Base-by-base conservation (phyloP, 345 rosid genomes). In the Turritis glabra region DNA sequence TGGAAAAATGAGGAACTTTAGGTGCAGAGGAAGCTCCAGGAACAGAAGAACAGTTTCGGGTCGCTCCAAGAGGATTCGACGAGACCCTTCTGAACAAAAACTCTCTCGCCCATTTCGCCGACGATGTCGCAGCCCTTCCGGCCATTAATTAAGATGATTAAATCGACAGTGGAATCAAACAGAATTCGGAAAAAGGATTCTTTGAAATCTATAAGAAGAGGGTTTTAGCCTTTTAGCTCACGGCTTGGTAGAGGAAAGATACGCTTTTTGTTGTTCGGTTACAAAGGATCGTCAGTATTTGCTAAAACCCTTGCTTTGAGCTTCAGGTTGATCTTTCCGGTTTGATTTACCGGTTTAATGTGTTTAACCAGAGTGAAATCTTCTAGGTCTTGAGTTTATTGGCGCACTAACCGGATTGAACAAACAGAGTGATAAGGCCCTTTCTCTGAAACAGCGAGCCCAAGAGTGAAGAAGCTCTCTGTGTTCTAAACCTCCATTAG, bases 1-100 rank as follows among this genome's bases (percentile, higher is more conserved):
- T 90, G 67, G 94, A 86, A 73, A 83, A 88, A 72, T 90, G 97
- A 62, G 96, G 96, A 43, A 92, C 88, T 81, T 88, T 86, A 64
- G 86, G 86, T 21, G 81, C 57, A 60, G 85, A 72, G 43, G 90
- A 82, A 64, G 86, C 55, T 51, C 78, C 74, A 41, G 81, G 52
- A 73, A 73, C 77, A 4, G 93, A 85, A 69, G 86, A 81, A 66
- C 61, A 82, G 77, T 84, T 77, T 18, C 94, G 72, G 41, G 72
- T 43, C 57, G 86, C 57, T 50, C 82, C 84, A 59, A 81, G 51
- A 65, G 77, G 73, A 64, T 60, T 71, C 57, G 83, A 82, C 7
- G 80, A 71, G 32, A 69, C 70, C 70, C 87, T 83, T 70, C 29
- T 76, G 51, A 58, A 25, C 23, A 80, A 33, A 71, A 71, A 75